phyloP scores from a whole-genome alignment of 345 rosid genomes.

The Brassica rapa region DNA sequence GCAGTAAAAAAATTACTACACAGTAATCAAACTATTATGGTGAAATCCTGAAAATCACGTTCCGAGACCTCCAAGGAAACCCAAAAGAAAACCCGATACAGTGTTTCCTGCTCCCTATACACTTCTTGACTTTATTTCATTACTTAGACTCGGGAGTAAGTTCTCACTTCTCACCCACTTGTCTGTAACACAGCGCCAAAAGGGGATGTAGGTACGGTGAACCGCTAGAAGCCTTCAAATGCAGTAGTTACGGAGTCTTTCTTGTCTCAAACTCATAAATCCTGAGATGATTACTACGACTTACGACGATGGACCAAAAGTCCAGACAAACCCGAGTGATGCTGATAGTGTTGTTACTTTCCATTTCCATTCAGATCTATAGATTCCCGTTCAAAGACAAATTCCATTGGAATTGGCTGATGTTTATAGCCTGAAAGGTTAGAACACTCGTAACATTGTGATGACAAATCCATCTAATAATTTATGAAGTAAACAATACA shows the following conservation, averaged over 20 bases:
- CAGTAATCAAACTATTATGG: slow-evolving; percentile 32
- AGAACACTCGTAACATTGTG: background rate
- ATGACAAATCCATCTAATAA: background rate
- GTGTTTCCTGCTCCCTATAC: slow-evolving; percentile 29
- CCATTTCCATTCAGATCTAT: slow-evolving; percentile 37
- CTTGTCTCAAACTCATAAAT: slow-evolving; percentile 19
- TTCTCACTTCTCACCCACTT: slow-evolving; percentile 31
- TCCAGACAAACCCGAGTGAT: slow-evolving; percentile 18
- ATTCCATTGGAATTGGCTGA: slow-evolving; percentile 30
- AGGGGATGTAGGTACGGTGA: slow-evolving; percentile 35
- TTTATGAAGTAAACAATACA: background rate
- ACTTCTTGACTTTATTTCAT: slow-evolving; percentile 30
- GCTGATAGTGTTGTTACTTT: slow-evolving; percentile 34
- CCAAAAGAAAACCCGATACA: slow-evolving; percentile 27
- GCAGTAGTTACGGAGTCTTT: slow-evolving; percentile 26
- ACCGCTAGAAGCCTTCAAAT: slow-evolving; percentile 24
- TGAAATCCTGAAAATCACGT: slow-evolving; percentile 30
- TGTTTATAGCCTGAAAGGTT: slow-evolving; percentile 33
- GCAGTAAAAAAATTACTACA: slow-evolving; percentile 10
- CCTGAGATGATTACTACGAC: slow-evolving; percentile 39
- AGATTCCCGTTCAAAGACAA: slow-evolving; percentile 30
- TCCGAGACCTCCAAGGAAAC: slow-evolving; percentile 32
- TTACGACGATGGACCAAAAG: slow-evolving; percentile 36
- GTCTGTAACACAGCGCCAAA: slow-evolving; percentile 36
- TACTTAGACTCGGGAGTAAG: slow-evolving; percentile 22